phyloP scores from a whole-genome alignment of 208 protist species.

The Strigomonas galati region DNA sequence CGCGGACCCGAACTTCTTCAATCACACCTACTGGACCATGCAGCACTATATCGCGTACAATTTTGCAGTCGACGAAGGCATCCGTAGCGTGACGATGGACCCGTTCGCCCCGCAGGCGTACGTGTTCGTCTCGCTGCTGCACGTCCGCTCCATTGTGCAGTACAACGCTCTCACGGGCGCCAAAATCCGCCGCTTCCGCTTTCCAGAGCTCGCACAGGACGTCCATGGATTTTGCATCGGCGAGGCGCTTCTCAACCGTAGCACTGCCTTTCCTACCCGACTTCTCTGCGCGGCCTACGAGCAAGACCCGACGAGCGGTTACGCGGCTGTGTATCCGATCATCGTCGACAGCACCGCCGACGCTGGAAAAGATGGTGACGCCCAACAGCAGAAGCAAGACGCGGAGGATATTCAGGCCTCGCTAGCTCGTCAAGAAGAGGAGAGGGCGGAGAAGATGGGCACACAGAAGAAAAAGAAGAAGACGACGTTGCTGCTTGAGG shows the following conservation, averaged over 20 bases:
- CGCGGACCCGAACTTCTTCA: constrained; percentile 21
- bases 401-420: background rate
- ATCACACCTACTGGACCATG: constrained; percentile 26
- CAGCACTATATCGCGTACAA: constrained; percentile 23
- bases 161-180: constrained; percentile 69
- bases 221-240: constrained; percentile 27
- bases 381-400: background rate
- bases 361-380: background rate
- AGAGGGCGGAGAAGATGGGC: background rate
- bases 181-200: constrained; percentile 37
- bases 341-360: background rate
- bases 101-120: constrained; percentile 13
- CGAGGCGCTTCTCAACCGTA: constrained; percentile 17
- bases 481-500: background rate
- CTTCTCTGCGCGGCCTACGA: constrained; percentile 30
- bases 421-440: background rate
- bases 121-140: constrained; percentile 58
- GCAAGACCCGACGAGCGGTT: constrained; percentile 13
- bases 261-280: background rate
- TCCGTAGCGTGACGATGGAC: constrained; percentile 47
- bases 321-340: constrained; percentile 27
- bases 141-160: constrained; percentile 51
- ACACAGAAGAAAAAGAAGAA: background rate
- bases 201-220: constrained; percentile 32
- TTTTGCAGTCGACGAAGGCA: constrained; percentile 49